Evolutionary conservation across 345 rosid species (phyloP), one percentile per base, ranked within the genome.

Genomic region (Pugionium dolabratum): DNA sequence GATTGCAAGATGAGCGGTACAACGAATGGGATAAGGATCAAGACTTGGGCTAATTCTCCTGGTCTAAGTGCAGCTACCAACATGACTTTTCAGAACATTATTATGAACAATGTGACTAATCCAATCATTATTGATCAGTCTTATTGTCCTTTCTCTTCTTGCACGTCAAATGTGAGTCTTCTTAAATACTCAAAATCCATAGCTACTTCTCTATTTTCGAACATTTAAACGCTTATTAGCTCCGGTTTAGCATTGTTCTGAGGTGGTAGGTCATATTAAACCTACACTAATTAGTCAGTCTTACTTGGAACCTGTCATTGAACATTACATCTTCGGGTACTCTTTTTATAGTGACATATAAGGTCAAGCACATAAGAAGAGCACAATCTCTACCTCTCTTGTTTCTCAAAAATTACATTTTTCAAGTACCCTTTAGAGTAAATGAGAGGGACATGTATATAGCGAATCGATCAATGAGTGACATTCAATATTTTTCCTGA

Each of bases 1-100:
- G 83, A 84, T 54, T 73, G 85, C 73, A 79, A 55, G 18, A 73
- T 85, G 64, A 77, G 44, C 28, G 70, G 81, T 52, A 81, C 90
- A 0, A 54, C 67, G 2, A 79, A 83, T 51, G 87, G 89, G 37
- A 74, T 82, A 40, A 72, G 89, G 77, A 85, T 84, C 70, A 88
- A 83, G 75, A 88, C 87, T 3, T 82, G 87, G 88, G 82, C 86
- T 5, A 49, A 80, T 51, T 87, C 85, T 32, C 83, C 80, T 2
- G 79, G 82, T 44, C 55, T 72, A 68, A 81, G 85, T 41, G 47
- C 78, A 9, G 92, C 87, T n/a, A 78, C 84, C 32, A 80, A 84
- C 55, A 81, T 86, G 81, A 81, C 82, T 25, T 82, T 84, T 49
- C 68, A 80, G 55, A 79, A 84, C 72, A 80, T 86, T 41, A 39